phyloP scores from a whole-genome alignment of 2,329 filamentous ascomycete species.

The Verticillium nubilum region DNA sequence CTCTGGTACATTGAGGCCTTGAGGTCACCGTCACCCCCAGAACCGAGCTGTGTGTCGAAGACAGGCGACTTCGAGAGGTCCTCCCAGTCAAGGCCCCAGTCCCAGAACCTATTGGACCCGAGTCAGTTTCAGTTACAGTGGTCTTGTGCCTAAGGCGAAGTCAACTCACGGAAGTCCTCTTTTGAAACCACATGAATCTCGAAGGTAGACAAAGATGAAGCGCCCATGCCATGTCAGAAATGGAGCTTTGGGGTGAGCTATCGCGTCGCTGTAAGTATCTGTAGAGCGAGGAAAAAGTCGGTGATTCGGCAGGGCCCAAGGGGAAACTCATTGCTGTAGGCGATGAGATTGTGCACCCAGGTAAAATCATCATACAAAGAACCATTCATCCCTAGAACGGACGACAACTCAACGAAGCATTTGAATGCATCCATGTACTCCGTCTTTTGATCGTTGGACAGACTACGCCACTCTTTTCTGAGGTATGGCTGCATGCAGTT shows the following conservation, averaged over 20 bases:
- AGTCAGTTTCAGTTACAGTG: not conserved
- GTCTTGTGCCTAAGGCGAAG: not conserved
- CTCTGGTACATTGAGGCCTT: not conserved
- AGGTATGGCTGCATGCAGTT: slow-evolving; percentile 4
- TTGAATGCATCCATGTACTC: slow-evolving; percentile 10
- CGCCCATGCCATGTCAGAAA: slow-evolving; percentile 13
- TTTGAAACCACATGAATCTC: slow-evolving; percentile 6
- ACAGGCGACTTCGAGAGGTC: slow-evolving; percentile 11
- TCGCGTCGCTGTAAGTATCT: not conserved
- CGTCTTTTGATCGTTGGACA: slow-evolving; percentile 7
- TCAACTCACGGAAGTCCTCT: slow-evolving; percentile 8
- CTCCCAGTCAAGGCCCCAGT: slow-evolving; percentile 14
- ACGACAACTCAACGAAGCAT: slow-evolving; percentile 10
- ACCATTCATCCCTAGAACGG: slow-evolving; percentile 7
- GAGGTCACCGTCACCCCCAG: slow-evolving; percentile 10
- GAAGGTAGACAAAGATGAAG: slow-evolving; percentile 9
- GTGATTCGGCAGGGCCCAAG: too few relatives aligned
- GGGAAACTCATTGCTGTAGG: slow-evolving; percentile 11
- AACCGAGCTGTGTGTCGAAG: slow-evolving; percentile 8
- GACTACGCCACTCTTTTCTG: slow-evolving; percentile 9
- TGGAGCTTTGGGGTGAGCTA: slow-evolving; percentile 8
- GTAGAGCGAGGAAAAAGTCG: too few relatives aligned
- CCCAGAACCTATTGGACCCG: slow-evolving; percentile 5
- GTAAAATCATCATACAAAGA: slow-evolving; percentile 12
- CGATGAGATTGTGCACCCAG: slow-evolving; percentile 11